A percentile compares a stretch with the other conserved stretches of the same genome.
These are phyloP conservation scores for Colletotrichum sansevieriae DNA, from an alignment of 2,329 filamentous ascomycete species.

Conservation along the genomic window DNA sequence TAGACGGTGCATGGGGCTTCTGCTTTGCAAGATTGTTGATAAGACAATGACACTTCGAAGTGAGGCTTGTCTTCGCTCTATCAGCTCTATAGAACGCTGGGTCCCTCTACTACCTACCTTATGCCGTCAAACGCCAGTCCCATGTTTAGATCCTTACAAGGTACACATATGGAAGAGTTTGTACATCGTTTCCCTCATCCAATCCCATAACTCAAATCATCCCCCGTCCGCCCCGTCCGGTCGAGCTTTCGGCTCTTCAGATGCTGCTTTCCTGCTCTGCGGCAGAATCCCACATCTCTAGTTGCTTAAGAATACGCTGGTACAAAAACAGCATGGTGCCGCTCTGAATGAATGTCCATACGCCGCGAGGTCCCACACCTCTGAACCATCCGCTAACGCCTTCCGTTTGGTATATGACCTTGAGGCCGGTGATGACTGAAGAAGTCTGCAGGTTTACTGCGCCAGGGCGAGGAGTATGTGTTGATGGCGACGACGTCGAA, in stretches of 20 bases:
- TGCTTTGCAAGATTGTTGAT: background rate
- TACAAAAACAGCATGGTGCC: constrained; percentile 97
- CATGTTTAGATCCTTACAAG: constrained; percentile 40
- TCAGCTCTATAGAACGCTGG: constrained; percentile 40
- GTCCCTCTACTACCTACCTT: constrained; percentile 24
- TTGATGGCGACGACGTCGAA: constrained; percentile 90
- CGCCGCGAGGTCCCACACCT: constrained; percentile 89
- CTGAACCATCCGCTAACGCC: constrained; percentile 92
- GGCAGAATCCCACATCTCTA: constrained; percentile 67
- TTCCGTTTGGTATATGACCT: constrained; percentile 90
- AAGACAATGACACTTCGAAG: constrained; percentile 7
- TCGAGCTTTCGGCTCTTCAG: constrained; percentile 19
- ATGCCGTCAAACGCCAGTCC: constrained; percentile 41
- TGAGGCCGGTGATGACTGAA: constrained; percentile 86
- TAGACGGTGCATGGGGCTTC: no score
- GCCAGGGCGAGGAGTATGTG: constrained; percentile 82
- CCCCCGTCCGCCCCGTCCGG: background rate
- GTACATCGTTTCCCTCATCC: constrained; percentile 34
- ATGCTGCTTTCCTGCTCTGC: constrained; percentile 32
- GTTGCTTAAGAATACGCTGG: constrained; percentile 84
- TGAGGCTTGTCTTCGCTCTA: constrained; percentile 42
- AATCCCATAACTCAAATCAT: constrained; percentile 18
- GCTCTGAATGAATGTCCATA: constrained; percentile 98
- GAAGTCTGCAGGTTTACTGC: constrained; percentile 88
- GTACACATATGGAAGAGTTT: constrained; percentile 39